Evolutionary conservation across 345 rosid genomes (phyloP).

Genomic region (Lepidium didymum): DNA sequence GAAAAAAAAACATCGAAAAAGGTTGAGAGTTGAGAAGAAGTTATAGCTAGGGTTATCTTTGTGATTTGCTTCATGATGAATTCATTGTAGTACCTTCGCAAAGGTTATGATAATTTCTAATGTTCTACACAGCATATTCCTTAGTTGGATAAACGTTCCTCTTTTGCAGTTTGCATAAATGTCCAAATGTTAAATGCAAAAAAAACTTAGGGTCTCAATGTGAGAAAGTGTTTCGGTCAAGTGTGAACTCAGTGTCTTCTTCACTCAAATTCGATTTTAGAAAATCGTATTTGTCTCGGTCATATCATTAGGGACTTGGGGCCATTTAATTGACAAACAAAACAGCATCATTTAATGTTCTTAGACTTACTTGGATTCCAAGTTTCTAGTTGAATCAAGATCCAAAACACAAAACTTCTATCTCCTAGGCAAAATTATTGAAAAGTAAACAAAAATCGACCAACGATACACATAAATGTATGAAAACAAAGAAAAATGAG

Average conservation of each 20-base stretch:
- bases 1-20: background rate
- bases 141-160: background rate
- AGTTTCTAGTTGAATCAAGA: slow-evolving; percentile 1
- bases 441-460: background rate
- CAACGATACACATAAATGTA: background rate
- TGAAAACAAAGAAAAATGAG: background rate
- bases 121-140: background rate
- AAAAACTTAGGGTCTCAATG: background rate
- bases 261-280: too few species aligned
- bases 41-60: background rate
- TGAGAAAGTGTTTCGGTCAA: too few species aligned
- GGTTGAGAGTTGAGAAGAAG: background rate
- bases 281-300: too few species aligned
- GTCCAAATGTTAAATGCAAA: background rate
- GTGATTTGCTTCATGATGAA: background rate
- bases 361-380: background rate
- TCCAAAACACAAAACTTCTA: background rate
- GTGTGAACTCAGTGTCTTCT: too few species aligned
- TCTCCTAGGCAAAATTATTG: background rate
- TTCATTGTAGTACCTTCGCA: background rate
- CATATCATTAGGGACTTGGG: too few species aligned
- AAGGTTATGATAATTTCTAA: background rate
- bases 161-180: background rate
- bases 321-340: too few species aligned
- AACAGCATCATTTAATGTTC: background rate